Evolutionary conservation across 208 protist genomes (phyloP).

Genomic region (Angomonas deanei): DNA sequence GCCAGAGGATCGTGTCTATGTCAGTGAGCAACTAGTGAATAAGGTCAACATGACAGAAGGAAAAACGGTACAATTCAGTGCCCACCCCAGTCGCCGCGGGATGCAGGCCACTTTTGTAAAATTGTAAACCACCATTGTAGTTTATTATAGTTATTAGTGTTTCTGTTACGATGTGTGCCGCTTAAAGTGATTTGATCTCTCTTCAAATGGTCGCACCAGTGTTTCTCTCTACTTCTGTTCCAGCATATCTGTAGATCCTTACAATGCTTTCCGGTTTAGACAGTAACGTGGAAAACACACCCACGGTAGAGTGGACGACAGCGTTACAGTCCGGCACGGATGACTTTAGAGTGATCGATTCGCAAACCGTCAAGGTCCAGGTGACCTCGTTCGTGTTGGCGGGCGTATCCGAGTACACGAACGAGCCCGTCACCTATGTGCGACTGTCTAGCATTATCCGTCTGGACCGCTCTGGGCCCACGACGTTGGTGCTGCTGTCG

Average conservation of each 20-base stretch:
- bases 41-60: not conserved
- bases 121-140: too few relatives aligned
- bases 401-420: not conserved
- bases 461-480: not conserved
- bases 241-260: not conserved
- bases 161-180: too few relatives aligned
- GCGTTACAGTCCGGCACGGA: not conserved
- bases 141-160: too few relatives aligned
- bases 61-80: conserved; percentile 15
- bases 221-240: not conserved
- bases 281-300: not conserved
- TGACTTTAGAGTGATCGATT: not conserved
- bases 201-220: too few relatives aligned
- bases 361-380: not conserved
- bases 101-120: not conserved
- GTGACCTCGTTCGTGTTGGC: not conserved
- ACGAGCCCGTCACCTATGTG: not conserved
- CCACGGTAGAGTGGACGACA: not conserved
- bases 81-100: conserved; percentile 10
- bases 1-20: conserved; percentile 40
- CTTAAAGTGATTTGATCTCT: too few relatives aligned
- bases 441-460: not conserved
- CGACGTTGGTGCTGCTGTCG: not conserved
- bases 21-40: conserved; percentile 7
- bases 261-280: not conserved